phyloP scores from a whole-genome alignment of 2,329 filamentous ascomycete genomes.

The Hypoxylon sp. region DNA sequence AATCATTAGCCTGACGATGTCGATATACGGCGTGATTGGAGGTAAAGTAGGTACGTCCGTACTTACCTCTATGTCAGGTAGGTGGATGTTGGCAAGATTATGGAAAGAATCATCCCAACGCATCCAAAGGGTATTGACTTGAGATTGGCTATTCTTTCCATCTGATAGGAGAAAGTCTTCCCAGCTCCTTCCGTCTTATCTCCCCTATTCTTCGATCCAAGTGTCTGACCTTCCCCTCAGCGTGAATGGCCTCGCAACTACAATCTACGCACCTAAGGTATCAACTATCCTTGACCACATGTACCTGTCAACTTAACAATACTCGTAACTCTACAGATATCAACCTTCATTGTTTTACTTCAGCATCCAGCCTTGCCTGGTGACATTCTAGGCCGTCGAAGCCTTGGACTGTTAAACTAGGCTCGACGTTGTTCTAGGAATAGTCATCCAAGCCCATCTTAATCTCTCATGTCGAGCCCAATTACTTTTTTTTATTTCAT shows the following conservation, averaged over 20 bases:
- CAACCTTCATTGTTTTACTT: conserved; percentile 21
- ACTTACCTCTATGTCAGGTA: conserved; percentile 2
- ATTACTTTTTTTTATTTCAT: conserved; percentile 51
- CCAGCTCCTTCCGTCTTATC: conserved; percentile 2
- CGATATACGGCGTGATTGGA: not conserved
- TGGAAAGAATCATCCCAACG: conserved; percentile 4
- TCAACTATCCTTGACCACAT: conserved; percentile 13
- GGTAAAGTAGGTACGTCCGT: not conserved
- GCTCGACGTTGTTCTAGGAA: conserved; percentile 40
- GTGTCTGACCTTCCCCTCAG: conserved; percentile 26
- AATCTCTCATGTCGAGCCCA: conserved; percentile 41
- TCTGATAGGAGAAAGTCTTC: not conserved
- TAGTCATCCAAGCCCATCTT: conserved; percentile 40
- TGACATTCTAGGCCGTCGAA: conserved; percentile 40
- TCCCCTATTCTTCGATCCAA: conserved; percentile 8
- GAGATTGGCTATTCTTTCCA: conserved; percentile 1
- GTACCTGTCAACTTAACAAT: not conserved
- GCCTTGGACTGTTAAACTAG: conserved; percentile 24
- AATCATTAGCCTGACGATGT: conserved; percentile 10
- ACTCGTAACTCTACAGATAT: conserved; percentile 17
- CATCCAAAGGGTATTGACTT: not conserved
- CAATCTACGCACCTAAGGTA: not conserved
- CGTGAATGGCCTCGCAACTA: conserved; percentile 13
- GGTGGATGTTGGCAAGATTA: conserved; percentile 3
- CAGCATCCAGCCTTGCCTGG: conserved; percentile 34